phyloP scores from a whole-genome alignment of 495 filamentous ascomycete species.

The Zalerion maritima region DNA sequence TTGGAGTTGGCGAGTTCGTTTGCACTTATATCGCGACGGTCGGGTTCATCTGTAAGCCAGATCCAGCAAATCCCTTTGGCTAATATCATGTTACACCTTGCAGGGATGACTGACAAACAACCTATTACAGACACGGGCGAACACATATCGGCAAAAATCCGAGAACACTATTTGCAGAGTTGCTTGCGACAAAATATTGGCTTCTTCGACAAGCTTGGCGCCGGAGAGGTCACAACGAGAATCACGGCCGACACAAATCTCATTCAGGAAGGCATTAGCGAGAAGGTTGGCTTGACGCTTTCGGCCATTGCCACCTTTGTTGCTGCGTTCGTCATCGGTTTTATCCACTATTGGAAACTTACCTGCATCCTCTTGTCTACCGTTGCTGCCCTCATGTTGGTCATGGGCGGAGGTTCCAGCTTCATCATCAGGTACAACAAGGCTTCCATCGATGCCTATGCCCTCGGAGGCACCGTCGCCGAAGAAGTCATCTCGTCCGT shows the following conservation, averaged over 20 bases:
- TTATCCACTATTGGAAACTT: constrained; percentile 72
- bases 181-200: constrained; percentile 84
- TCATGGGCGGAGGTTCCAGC: constrained; percentile 55
- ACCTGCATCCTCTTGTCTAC: constrained; percentile 70
- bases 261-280: constrained; percentile 77
- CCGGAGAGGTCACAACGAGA: constrained; percentile 83
- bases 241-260: constrained; percentile 85
- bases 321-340: constrained; percentile 79
- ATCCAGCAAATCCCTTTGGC: not conserved
- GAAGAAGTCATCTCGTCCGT: constrained; percentile 94
- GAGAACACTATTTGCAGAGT: constrained; percentile 67
- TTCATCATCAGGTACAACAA: constrained; percentile 74
- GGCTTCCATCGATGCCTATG: constrained; percentile 60
- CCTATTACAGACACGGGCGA: constrained; percentile 65
- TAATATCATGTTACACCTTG: too few species aligned
- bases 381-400: constrained; percentile 53
- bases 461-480: constrained; percentile 71
- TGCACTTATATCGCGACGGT: constrained; percentile 70
- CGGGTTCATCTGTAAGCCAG: constrained; percentile 54
- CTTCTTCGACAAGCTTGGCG: constrained; percentile 83
- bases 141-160: constrained; percentile 70
- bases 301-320: constrained; percentile 64
- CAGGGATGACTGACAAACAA: too few species aligned
- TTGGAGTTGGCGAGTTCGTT: constrained; percentile 74
- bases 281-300: constrained; percentile 68